phyloP scores from a whole-genome alignment of 2,329 filamentous ascomycete species.

The Arachnopeziza araneosa region DNA sequence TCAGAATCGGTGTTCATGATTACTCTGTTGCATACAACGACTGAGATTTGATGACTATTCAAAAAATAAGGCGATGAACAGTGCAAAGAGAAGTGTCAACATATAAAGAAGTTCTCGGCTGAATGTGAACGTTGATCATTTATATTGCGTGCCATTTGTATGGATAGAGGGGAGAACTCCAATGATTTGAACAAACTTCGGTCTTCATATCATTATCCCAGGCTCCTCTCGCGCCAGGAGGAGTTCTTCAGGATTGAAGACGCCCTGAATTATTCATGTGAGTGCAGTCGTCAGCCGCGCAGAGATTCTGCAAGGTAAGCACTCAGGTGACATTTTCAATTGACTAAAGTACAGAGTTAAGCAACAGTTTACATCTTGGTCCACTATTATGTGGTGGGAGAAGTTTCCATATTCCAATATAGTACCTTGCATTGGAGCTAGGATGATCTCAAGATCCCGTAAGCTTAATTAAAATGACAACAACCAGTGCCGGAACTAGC shows the following conservation, averaged over 20 bases:
- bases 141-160: not conserved
- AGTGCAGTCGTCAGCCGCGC: too few relatives aligned
- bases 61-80: not conserved
- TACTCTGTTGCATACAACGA: not conserved
- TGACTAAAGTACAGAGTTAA: too few relatives aligned
- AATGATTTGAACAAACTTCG: too few relatives aligned
- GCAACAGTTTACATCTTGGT: not conserved
- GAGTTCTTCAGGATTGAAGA: too few relatives aligned
- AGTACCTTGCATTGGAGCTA: not conserved
- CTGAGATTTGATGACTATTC: not conserved
- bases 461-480: not conserved
- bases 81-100: not conserved
- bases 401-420: too few relatives aligned
- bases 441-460: not conserved
- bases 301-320: too few relatives aligned
- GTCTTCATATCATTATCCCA: too few relatives aligned
- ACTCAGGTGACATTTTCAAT: too few relatives aligned
- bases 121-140: not conserved
- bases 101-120: not conserved
- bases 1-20: constrained; percentile 9
- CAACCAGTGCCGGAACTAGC: not conserved
- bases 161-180: not conserved
- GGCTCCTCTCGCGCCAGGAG: too few relatives aligned
- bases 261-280: too few relatives aligned
- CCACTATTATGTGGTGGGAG: not conserved